A percentile compares a stretch with the other conserved stretches of the same genome.
These are phyloP conservation scores for Shiraia sp. DNA, from an alignment of 2,329 filamentous ascomycete species.

Conservation along the genomic window DNA sequence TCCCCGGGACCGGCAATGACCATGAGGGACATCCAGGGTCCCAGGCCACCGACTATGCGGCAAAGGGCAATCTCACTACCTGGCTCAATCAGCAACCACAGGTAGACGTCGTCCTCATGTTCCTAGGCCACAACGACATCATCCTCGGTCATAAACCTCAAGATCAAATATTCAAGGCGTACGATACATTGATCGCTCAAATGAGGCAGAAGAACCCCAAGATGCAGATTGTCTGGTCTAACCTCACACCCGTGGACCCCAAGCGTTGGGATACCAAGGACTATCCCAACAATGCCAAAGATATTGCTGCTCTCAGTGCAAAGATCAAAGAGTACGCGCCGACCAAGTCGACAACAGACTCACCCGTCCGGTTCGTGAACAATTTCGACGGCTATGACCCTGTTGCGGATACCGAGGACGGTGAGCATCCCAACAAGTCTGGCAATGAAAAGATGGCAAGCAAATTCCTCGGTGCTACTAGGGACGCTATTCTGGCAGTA, in stretches of 20 bases:
- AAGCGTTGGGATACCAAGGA: conserved; percentile 19
- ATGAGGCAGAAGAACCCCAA: conserved; percentile 49
- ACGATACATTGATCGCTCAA: conserved; percentile 45
- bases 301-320: conserved; percentile 7
- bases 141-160: conserved; percentile 39
- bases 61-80: conserved; percentile 42
- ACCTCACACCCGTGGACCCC: conserved; percentile 32
- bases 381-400: conserved; percentile 33
- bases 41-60: conserved; percentile 46
- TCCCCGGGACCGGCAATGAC: conserved; percentile 20
- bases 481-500: conserved; percentile 20
- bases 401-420: conserved; percentile 36
- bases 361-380: conserved; percentile 35
- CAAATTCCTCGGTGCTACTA: conserved; percentile 28
- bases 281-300: conserved; percentile 17
- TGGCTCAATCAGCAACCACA: conserved; percentile 48
- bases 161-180: conserved; percentile 44
- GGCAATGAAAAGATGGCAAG: conserved; percentile 37
- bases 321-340: conserved; percentile 19
- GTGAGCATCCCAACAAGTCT: conserved; percentile 38
- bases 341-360: conserved; percentile 20
- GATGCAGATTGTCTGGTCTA: conserved; percentile 47
- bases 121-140: conserved; percentile 52
- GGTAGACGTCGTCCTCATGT: conserved; percentile 51
- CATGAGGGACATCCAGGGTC: conserved; percentile 53